Evolutionary conservation across 768 basidiomycete genomes (phyloP), one percentile per base, ranked within the genome.

Genomic region (Cyclocybe cylindracea): DNA sequence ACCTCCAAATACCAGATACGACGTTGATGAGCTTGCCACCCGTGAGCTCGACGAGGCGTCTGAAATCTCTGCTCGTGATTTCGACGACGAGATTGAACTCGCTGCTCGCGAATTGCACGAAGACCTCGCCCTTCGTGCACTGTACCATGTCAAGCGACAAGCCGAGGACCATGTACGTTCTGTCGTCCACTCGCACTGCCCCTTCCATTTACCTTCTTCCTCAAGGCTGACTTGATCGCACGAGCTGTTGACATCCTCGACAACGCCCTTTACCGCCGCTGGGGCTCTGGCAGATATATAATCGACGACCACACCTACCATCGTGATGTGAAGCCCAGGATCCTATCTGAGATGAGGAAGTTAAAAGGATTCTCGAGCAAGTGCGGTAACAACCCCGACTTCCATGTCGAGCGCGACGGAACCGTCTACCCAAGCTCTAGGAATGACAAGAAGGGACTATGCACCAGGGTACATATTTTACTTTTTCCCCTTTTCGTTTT

Each of bases 261-360:
- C 14, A 16, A 38, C 14, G 14, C 37, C 11, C 11, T 36, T 11
- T 14, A 47, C 18, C 14, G 14, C 10, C 16, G 16, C 14, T 44
- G 14, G 14, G 14, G 42, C 13, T 13, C 13, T 35, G 48, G 49
- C 13, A 46, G 46, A 33, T 52, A 46, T 31, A 19, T 19, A 6
- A 44, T 51, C 14, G 50, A 51, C 34, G 50, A 52, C 36, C 7
- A 52, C 32, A 39, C 37, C 24, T 52, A 52, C 37, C 51, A 52
- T 32, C 31, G 43, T 8, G n/a, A 13, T 2, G 51, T 52, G n/a
- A 52, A 52, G 44, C 51, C 51, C 7, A 16, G 35, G 7, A 10
- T 52, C 18, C 38, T 46, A 18, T 13, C 32, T 10, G 38, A 24
- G 2, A 46, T 52, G 18, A 32, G 32, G 11, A 31, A 13, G 4